Conservation (phyloP, 2,329 filamentous ascomycete species). For the Cladosporium sp. region DNA sequence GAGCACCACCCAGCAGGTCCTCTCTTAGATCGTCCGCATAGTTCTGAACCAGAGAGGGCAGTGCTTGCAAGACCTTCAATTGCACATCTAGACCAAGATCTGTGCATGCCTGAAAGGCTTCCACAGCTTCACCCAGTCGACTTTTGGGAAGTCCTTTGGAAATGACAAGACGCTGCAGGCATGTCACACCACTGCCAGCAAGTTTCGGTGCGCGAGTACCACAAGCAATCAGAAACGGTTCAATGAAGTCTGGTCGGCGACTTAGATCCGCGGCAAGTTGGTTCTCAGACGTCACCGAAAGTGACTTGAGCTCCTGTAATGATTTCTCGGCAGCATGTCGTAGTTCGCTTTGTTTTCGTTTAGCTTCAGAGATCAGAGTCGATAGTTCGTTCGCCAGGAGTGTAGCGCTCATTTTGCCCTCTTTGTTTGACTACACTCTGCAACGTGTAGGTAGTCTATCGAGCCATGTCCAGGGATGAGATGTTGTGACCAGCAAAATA, state of each 20-base stretch:
- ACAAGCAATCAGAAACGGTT: conserved; percentile 92
- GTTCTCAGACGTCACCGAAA: conserved; percentile 70
- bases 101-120: conserved; percentile 81
- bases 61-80: conserved; percentile 87
- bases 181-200: conserved; percentile 80
- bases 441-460: not conserved
- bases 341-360: conserved; percentile 87
- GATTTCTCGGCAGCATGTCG: conserved; percentile 91
- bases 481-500: too few relatives aligned
- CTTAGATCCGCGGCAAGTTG: conserved; percentile 75
- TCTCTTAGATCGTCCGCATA: conserved; percentile 79
- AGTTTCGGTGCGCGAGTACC: conserved; percentile 87
- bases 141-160: conserved; percentile 73
- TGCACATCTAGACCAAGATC: conserved; percentile 76
- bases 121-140: conserved; percentile 79
- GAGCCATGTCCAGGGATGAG: conserved; percentile 8
- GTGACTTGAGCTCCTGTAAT: conserved; percentile 76
- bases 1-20: conserved; percentile 71
- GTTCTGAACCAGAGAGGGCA: conserved; percentile 86
- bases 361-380: conserved; percentile 62
- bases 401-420: conserved; percentile 25
- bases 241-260: conserved; percentile 76
- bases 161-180: conserved; percentile 83
- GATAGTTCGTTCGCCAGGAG: conserved; percentile 30
- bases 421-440: not conserved